phyloP scores from a whole-genome alignment of 306 rosid genomes.

The Vicia villosa region DNA sequence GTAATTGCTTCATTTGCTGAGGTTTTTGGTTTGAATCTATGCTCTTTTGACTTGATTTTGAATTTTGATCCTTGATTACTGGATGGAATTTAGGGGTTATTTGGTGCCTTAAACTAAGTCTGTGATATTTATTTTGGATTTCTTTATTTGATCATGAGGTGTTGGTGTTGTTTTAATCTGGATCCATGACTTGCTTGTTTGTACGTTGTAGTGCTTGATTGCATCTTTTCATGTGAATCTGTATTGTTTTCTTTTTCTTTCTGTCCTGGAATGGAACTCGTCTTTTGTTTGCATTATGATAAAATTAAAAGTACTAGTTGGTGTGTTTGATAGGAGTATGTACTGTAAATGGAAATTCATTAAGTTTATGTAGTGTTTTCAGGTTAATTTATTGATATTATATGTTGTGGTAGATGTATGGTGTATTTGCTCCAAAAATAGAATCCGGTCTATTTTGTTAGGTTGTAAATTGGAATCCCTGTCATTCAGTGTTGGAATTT shows the following conservation, averaged over 20 bases:
- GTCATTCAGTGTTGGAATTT: constrained; percentile 7
- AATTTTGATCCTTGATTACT: not conserved
- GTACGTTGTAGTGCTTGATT: constrained; percentile 6
- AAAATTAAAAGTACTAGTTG: not conserved
- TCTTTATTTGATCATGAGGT: not conserved
- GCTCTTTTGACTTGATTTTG: not conserved
- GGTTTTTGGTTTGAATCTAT: not conserved
- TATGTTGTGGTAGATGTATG: constrained; percentile 5
- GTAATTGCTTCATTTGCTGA: not conserved
- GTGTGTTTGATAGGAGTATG: constrained; percentile 10
- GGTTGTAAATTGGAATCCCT: constrained; percentile 26
- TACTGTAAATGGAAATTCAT: constrained; percentile 20
- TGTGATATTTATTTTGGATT: not conserved
- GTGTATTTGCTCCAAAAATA: not conserved
- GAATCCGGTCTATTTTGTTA: constrained; percentile 11
- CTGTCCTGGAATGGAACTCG: not conserved
- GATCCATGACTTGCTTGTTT: constrained; percentile 2
- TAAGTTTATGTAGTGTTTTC: constrained; percentile 10
- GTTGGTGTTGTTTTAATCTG: not conserved
- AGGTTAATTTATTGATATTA: constrained; percentile 4
- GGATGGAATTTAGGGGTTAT: not conserved
- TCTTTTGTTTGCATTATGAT: not conserved
- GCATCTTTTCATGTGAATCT: constrained; percentile 4
- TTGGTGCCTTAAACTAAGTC: not conserved
- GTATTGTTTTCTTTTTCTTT: not conserved